Conservation (phyloP, 2,329 filamentous ascomycete genomes). For the Amauroascus niger region DNA sequence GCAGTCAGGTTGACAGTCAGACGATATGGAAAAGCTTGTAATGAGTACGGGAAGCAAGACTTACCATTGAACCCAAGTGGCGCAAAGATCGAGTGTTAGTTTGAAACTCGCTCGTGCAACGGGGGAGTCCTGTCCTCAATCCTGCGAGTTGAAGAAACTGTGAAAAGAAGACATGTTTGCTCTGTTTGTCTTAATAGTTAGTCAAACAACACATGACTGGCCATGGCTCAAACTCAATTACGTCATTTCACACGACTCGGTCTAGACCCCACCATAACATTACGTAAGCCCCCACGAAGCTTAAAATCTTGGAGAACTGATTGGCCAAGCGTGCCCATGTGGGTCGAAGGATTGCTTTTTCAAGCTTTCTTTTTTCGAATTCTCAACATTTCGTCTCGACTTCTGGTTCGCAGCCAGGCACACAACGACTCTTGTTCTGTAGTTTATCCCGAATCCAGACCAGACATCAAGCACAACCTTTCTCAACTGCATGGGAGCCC, state of each 20-base stretch:
- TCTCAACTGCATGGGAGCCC: background rate
- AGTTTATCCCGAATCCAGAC: background rate
- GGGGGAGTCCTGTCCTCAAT: too few species aligned
- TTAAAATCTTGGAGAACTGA: background rate
- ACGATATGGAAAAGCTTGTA: background rate
- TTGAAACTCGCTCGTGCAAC: too few species aligned
- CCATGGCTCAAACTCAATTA: background rate
- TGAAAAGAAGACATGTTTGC: conserved; percentile 1
- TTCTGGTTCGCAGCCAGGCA: conserved; percentile 1
- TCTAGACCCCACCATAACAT: background rate
- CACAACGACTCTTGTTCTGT: background rate
- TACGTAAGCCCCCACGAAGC: background rate
- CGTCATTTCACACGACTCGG: conserved; percentile 1
- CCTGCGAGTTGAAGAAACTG: too few species aligned
- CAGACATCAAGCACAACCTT: background rate
- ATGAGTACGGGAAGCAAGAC: background rate
- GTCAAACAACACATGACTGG: background rate
- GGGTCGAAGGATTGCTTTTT: background rate
- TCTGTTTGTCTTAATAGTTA: background rate
- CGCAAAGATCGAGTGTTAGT: too few species aligned
- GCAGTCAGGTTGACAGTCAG: background rate
- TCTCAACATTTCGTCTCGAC: background rate
- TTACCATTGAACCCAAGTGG: too few species aligned
- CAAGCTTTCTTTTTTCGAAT: background rate
- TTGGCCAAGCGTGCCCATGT: too few species aligned